Evolutionary conservation across 2,329 filamentous ascomycete species (phyloP), one percentile per base, ranked within the genome.

Genomic region (Meredithiella fracta): DNA sequence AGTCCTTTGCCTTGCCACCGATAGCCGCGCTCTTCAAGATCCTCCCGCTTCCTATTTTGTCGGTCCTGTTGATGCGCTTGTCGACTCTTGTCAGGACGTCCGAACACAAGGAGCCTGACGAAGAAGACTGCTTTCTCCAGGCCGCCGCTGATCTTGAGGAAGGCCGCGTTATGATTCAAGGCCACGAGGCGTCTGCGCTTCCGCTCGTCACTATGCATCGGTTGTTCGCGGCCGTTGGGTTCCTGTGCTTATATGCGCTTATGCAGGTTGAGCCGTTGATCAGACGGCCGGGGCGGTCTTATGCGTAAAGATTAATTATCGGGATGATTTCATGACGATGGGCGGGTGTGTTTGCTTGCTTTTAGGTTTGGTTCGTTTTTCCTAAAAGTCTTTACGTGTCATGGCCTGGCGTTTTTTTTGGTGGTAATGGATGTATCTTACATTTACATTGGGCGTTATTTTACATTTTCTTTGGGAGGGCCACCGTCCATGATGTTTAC

Each of bases 211-310:
- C 57, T 4, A 56, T 59, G 57, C 57, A 53, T 20, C 49, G 57
- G 50, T 23, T 59, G 8, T 52, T 59, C 47, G 54, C 57, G 20
- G 57, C 57, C 3, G 40, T 59, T 6, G 57, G 57, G 1, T 56
- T 59, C 34, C 51, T 59, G 53, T 59, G 57, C 40, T 29, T 59
- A 3, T 59, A 59, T 44, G 57, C 57, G 11, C n/a, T 59, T 15
- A 59, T 59, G 57, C 57, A 59, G 51, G 52, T 59, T 50, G 57
- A 59, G 53, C 57, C 57, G 34, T 51, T 59, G n/a, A 40, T 59
- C 40, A 59, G 53, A 59, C 53, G 57, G 50, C 49, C 57, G 11
- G 57, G 47, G 14, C 57, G 57, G 20, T 53, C 57, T 7, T 59
- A 59, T 50, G 57, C 53, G 25, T 59, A 59, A 59, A 38, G 34